Base-by-base conservation (phyloP, 176 grass and related monocot genomes). In the Puya raimondii region DNA sequence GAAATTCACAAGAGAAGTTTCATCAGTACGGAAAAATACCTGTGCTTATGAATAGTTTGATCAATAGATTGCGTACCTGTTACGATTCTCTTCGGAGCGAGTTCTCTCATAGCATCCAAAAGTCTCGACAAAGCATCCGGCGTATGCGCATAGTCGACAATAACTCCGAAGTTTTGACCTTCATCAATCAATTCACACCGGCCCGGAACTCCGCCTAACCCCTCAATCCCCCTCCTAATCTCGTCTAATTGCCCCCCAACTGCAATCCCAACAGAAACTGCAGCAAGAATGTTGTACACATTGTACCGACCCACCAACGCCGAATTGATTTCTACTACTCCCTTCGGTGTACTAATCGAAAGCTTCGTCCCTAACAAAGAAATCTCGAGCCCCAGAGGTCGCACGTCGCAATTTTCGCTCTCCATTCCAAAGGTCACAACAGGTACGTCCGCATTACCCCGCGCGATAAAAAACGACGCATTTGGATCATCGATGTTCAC, bases 111-210 rank as follows among this genome's bases (percentile, higher is more conserved):
- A 49, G 65, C 47, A 23, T 77, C 65, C 33, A 77, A 14, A 59
- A 77, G 75, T 69, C 75, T 77, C 2, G 75, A 77, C 42, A 77
- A 29, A 61, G 75, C 65, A 48, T 63, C 75, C 48, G 75, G 65
- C 50, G 75, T 63, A 18, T 69, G 67, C 49, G 75, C 66, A 69
- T 77, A 51, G 53, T 77, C 75, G 3, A 77, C 66, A 27, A 77
- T 47, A 58, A 77, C 75, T 5, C 51, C 75, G 50, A 77, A 77
- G 13, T 65, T 53, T 61, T 77, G 75, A 42, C 67, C 75, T 53
- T 77, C 75, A 63, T 77, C 75, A 61, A 77, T 77, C 54, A 77
- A 65, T 13, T 77, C 75, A 69, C 66, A 77, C 20, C 75, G 59
- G 59, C 75, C 75, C n/a, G 75, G 75, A 50, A 77, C 66, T 50